Percentiles rank a stretch among this genome's conserved stretches.
Evolutionary conservation across 78 protist genomes (phyloP).

Genomic region (Cavenderia fasciculata): DNA sequence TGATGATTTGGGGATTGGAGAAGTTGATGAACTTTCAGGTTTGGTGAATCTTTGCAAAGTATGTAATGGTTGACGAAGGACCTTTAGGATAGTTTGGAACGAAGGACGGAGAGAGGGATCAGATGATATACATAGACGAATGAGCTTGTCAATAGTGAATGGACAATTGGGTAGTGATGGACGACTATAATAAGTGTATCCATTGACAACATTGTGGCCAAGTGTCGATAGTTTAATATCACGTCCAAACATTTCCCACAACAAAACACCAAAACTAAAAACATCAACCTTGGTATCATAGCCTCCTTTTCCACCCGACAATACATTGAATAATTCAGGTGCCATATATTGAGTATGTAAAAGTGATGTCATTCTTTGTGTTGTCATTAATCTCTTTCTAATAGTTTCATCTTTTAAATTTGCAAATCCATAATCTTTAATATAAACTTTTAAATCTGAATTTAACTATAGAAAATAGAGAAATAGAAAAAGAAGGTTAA

Average conservation of each 20-base stretch:
- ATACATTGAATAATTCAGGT: constrained; percentile 55
- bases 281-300: constrained; percentile 66
- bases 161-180: constrained; percentile 69
- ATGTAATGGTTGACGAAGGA: constrained; percentile 66
- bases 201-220: constrained; percentile 36
- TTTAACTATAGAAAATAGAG: constrained; percentile 10
- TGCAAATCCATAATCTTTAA: constrained; percentile 68
- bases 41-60: constrained; percentile 38
- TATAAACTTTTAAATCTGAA: constrained; percentile 54
- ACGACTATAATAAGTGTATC: constrained; percentile 43
- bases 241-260: constrained; percentile 80
- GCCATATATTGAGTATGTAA: constrained; percentile 56
- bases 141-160: constrained; percentile 52
- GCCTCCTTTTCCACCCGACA: constrained; percentile 54
- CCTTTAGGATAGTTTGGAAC: constrained; percentile 45
- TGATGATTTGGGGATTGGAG: neutral
- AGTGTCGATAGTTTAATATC: constrained; percentile 20
- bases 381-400: constrained; percentile 12
- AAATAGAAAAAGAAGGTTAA: neutral
- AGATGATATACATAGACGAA: constrained; percentile 33
- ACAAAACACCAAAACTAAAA: constrained; percentile 61
- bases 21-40: neutral
- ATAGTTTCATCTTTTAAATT: constrained; percentile 57
- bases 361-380: constrained; percentile 17
- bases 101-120: constrained; percentile 69